Evolutionary conservation across 768 basidiomycete genomes (phyloP), one percentile per base, ranked within the genome.

Genomic region (Tephrocybe sp.): DNA sequence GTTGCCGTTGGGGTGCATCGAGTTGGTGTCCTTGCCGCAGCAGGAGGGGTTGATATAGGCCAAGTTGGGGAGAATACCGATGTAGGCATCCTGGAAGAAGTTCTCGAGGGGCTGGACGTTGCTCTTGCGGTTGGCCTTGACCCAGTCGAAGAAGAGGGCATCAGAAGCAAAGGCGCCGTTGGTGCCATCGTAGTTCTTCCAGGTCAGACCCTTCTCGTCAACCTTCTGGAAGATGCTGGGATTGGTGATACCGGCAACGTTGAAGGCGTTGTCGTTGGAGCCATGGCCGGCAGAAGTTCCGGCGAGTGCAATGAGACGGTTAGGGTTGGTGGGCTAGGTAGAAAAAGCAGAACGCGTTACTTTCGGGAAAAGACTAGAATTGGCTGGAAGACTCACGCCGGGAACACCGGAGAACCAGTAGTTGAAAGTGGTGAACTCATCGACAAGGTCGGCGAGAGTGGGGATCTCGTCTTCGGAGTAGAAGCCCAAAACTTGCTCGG

Each of bases 331-430:
- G 19, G 64, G 64, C 34, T 37, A 30, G 44, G n/a, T n/a, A n/a
- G n/a, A n/a, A n/a, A 45, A 45, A 15, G 16, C 4, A 37, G 19
- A 33, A 7, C 7, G 7, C 29, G 23, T 22, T 3, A 37, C 13
- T 19, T 18, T 9, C 18, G 37, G 31, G 30, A 3, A 33, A 24
- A 22, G 11, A 4, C 9, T 12, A 12, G 23, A 42, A 18, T 11
- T 22, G 12, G 23, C 9, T 3, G 29, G 25, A 42, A 9, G 29
- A 42, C 41, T 27, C 23, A 42, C 37, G 10, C 66, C 66, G 22
- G 63, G 64, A 40, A 67, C 47, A 25, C 56, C 57, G 18, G 63
- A 55, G 52, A 68, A 68, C 64, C 64, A 67, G 37, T 60, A 54
- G 47, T 68, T 62, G 52, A 65, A 65, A n/a, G 60, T 57, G 29